Conservation (phyloP, 2,329 filamentous ascomycete genomes). For the Penicillium sp. region DNA sequence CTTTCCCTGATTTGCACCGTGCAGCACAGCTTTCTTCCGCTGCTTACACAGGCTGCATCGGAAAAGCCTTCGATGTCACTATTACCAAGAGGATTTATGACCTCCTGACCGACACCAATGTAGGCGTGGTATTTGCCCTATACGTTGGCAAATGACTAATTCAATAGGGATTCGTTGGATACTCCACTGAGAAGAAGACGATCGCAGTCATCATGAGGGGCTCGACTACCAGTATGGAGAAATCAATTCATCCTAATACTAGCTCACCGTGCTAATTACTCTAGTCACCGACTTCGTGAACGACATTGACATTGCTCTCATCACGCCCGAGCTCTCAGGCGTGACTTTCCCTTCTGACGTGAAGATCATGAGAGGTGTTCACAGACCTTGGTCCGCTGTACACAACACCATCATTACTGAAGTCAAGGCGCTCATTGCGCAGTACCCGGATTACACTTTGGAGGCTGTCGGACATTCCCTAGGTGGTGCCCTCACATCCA, state of each 20-base stretch:
- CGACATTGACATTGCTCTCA: constrained; percentile 27
- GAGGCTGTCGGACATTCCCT: constrained; percentile 35
- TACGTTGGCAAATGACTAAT: background rate
- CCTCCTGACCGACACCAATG: constrained; percentile 27
- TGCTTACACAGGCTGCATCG: constrained; percentile 30
- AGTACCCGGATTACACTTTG: constrained; percentile 31
- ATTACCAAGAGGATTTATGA: constrained; percentile 32
- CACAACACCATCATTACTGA: constrained; percentile 32
- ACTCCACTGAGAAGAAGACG: constrained; percentile 25
- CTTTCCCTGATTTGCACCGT: constrained; percentile 25
- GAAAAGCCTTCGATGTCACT: constrained; percentile 32
- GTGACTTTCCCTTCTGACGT: constrained; percentile 30
- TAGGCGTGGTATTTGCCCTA: background rate
- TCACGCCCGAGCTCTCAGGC: constrained; percentile 29
- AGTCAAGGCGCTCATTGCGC: constrained; percentile 25
- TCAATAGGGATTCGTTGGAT: constrained; percentile 31
- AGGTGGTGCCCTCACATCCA: constrained; percentile 33
- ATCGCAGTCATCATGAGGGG: constrained; percentile 35
- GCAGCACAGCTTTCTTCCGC: constrained; percentile 34
- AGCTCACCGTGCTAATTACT: background rate
- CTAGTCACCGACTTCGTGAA: constrained; percentile 26
- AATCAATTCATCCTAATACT: background rate
- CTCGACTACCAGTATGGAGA: constrained; percentile 27
- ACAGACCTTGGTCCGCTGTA: constrained; percentile 30
- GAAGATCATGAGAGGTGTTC: constrained; percentile 31